phyloP scores from a whole-genome alignment of 352 stramenopile genomes.

The Globisporangium nagaii region DNA sequence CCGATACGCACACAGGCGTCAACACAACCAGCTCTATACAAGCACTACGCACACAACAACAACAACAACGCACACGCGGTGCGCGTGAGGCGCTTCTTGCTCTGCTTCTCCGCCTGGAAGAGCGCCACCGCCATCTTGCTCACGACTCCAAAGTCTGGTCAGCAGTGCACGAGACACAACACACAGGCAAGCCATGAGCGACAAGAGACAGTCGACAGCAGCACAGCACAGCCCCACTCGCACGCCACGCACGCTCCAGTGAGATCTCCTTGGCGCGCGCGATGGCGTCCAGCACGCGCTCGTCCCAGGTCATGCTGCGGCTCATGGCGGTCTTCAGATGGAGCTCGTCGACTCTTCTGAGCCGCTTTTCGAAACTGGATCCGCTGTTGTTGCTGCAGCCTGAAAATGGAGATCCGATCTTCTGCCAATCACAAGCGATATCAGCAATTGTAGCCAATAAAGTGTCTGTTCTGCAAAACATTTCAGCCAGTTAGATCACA shows the following conservation, averaged over 20 bases:
- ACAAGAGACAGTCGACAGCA: not conserved
- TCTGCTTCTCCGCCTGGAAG: slow-evolving; percentile 66
- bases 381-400: no score
- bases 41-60: no score
- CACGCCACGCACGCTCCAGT: slow-evolving; percentile 24
- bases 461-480: no score
- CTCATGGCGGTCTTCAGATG: slow-evolving; percentile 19
- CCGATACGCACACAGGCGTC: not conserved
- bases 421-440: not conserved
- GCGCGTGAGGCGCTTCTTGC: slow-evolving; percentile 44
- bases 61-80: slow-evolving; percentile 61
- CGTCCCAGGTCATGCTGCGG: slow-evolving; percentile 46
- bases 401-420: not conserved
- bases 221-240: no score
- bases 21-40: no score
- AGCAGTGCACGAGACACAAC: not conserved
- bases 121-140: slow-evolving; percentile 51
- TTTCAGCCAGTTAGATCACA: not conserved
- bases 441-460: not conserved
- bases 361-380: slow-evolving; percentile 13
- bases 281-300: slow-evolving; percentile 55
- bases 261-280: slow-evolving; percentile 26
- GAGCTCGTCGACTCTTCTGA: slow-evolving; percentile 7
- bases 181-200: not conserved
- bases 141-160: slow-evolving; percentile 47